Conservation (phyloP, 352 stramenopile species). For the Phytopythium chamaehyphon region DNA sequence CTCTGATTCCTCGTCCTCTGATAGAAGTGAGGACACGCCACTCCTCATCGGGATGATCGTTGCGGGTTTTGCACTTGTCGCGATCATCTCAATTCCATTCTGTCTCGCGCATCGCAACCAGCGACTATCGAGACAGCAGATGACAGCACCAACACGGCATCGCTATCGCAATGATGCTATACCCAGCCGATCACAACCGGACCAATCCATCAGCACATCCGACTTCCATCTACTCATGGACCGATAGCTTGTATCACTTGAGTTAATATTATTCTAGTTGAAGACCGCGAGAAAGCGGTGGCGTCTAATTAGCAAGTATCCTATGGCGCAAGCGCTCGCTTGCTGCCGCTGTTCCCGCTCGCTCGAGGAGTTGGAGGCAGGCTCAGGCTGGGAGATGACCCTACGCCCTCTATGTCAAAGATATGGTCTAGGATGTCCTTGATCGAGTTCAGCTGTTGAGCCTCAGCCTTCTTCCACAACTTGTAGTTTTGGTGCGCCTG, state of each 20-base stretch:
- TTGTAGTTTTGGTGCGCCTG: slow-evolving; percentile 84
- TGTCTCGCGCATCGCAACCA: slow-evolving; percentile 1
- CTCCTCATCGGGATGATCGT: slow-evolving; percentile 11
- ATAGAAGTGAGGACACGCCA: slow-evolving; percentile 1
- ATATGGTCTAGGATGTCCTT: slow-evolving; percentile 82
- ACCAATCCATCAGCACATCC: neutral
- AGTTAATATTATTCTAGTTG: neutral
- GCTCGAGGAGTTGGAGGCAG: neutral
- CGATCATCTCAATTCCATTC: slow-evolving; percentile 3
- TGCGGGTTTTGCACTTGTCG: slow-evolving; percentile 14
- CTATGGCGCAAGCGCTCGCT: neutral
- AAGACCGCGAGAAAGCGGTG: no score
- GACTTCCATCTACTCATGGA: slow-evolving; percentile 4
- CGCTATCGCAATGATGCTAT: neutral
- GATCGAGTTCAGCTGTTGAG: slow-evolving; percentile 79
- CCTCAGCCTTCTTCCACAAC: slow-evolving; percentile 74
- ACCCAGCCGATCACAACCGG: neutral
- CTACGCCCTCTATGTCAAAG: slow-evolving; percentile 37
- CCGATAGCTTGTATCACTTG: neutral
- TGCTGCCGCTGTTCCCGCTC: neutral
- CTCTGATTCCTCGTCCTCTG: slow-evolving; percentile 9
- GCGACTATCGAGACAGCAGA: neutral
- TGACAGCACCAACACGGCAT: neutral
- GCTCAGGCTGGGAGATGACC: neutral
- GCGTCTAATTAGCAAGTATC: neutral